Evolutionary conservation across 2,329 filamentous ascomycete genomes (phyloP), one percentile per base, ranked within the genome.

Genomic region (Trichoderma pleuroti): DNA sequence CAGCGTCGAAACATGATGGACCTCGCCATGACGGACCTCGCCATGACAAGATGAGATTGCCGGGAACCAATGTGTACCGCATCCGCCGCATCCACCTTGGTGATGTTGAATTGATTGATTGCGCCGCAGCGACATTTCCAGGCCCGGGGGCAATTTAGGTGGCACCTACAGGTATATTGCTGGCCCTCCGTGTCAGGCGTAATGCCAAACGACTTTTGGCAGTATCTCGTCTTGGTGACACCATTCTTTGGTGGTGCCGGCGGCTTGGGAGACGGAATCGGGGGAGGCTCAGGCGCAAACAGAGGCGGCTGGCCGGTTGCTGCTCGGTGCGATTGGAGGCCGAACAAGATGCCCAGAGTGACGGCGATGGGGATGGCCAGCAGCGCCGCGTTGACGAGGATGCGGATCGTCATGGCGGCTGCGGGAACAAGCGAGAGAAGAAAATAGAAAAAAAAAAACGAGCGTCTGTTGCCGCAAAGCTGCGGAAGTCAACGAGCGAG

Each of bases 351-450:
- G 61, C 84, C 86, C 34, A 87, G 74, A 11, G 84, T 86, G 68
- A 82, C 80, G 70, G 81, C 85, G 70, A 87, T 82, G 49, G 84
- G 86, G 71, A 87, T 77, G 73, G 82, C 82, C 72, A 87, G 74
- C 63, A 88, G 81, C 74, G 80, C 80, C 67, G 84, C 80, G 78
- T 86, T 87, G 77, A 87, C 80, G 71, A 87, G 75, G 76, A 84
- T 83, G 73, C 79, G 76, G 68, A 82, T 73, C 68, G 71, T 72
- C 82, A 84, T 84, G 74, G 73, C 73, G 67, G 63, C 70, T 28
- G 36, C 34, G 39, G 42, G 32, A n/a, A 26, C 3, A 30, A 52
- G 24, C 54, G 18, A 49, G 60, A 21, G 34, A 54, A 26, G 21
- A 21, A 36, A 16, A 36, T 59, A 4, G 26, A 66, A 56, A 16